Percentiles rank a stretch among this genome's conserved stretches.
Evolutionary conservation across 2,329 filamentous ascomycete genomes (phyloP).

Genomic region (Kalmusia sp.): DNA sequence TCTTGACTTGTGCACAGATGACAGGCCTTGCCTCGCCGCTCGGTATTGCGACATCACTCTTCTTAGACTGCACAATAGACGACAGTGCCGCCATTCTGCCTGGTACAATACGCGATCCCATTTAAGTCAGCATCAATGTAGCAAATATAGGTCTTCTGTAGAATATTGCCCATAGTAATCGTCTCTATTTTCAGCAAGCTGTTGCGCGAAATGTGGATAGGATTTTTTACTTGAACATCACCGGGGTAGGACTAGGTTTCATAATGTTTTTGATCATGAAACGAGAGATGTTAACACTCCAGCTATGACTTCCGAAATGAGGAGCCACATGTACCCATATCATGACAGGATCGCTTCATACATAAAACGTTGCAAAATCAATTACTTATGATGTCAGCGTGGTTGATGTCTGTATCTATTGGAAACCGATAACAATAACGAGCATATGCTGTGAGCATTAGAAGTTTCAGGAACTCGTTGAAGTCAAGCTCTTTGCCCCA

Average conservation of each 20-base stretch:
- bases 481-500: too few relatives aligned
- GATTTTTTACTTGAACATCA: slow-evolving; percentile 14
- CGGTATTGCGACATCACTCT: slow-evolving; percentile 17
- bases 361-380: too few relatives aligned
- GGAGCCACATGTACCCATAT: too few relatives aligned
- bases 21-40: slow-evolving; percentile 20
- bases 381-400: too few relatives aligned
- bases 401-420: too few relatives aligned
- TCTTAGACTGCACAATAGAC: slow-evolving; percentile 14
- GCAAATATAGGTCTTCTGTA: slow-evolving; percentile 8
- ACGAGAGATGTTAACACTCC: slow-evolving; percentile 2
- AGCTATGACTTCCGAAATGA: too few relatives aligned
- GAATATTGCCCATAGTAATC: background rate
- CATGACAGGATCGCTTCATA: too few relatives aligned
- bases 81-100: slow-evolving; percentile 15
- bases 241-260: slow-evolving; percentile 9
- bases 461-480: too few relatives aligned
- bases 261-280: slow-evolving; percentile 11
- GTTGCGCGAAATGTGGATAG: slow-evolving; percentile 9
- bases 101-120: background rate
- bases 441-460: too few relatives aligned
- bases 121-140: slow-evolving; percentile 12
- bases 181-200: background rate
- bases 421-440: too few relatives aligned
- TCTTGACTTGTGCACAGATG: slow-evolving; percentile 23